These are phyloP conservation scores for Neofusicoccum ribis DNA, from an alignment of 2,329 filamentous ascomycete species.

Conservation along the genomic window DNA sequence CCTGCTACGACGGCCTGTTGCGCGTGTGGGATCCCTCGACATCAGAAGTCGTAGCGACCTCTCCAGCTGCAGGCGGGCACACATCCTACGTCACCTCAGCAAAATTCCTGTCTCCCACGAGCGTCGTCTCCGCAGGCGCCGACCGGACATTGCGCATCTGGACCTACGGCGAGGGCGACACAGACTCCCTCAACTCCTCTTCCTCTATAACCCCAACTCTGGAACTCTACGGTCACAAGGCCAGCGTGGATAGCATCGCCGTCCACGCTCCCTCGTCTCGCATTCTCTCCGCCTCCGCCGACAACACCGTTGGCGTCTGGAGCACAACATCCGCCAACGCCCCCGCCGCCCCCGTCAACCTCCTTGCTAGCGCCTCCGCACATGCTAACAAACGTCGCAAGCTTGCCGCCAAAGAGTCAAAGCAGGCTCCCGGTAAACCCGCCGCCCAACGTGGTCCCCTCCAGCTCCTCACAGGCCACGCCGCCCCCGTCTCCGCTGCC, in stretches of 20 bases:
- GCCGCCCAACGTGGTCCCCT: conserved; percentile 78
- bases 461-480: conserved; percentile 70
- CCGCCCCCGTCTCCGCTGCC: conserved; percentile 72
- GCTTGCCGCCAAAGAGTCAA: conserved; percentile 53
- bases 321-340: conserved; percentile 74
- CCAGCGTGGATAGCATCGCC: conserved; percentile 71
- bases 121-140: conserved; percentile 79
- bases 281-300: conserved; percentile 81
- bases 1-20: conserved; percentile 85
- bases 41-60: conserved; percentile 76
- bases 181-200: conserved; percentile 2
- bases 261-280: conserved; percentile 72
- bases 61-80: conserved; percentile 64
- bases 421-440: conserved; percentile 57
- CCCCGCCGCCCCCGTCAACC: conserved; percentile 68
- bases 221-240: conserved; percentile 81
- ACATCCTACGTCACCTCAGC: conserved; percentile 67
- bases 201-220: conserved; percentile 67
- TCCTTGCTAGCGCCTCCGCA: conserved; percentile 66
- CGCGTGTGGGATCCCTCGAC: conserved; percentile 71
- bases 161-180: conserved; percentile 73
- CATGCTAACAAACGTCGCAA: conserved; percentile 75
- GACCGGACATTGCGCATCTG: conserved; percentile 86
- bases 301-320: conserved; percentile 87
- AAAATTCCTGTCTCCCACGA: conserved; percentile 74